phyloP scores from a whole-genome alignment of 2,329 filamentous ascomycete genomes.

The Truncatella angustata region DNA sequence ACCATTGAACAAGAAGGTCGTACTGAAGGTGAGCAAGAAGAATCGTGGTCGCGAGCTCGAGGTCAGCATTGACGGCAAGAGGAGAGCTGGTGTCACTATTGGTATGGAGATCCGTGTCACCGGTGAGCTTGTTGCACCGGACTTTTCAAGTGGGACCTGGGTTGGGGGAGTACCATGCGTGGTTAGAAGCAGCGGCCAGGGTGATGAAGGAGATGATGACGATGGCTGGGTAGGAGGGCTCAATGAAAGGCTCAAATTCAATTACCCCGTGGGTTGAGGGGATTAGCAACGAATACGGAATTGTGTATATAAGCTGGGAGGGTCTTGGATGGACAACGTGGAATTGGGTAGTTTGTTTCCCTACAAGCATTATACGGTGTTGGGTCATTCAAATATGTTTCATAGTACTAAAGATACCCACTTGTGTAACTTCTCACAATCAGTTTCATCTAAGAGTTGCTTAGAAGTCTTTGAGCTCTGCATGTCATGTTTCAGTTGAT shows the following conservation, averaged over 20 bases:
- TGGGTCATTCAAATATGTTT: too few relatives aligned
- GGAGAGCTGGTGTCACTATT: constrained; percentile 64
- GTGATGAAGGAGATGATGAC: constrained; percentile 57
- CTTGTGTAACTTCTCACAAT: too few relatives aligned
- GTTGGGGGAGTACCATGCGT: constrained; percentile 82
- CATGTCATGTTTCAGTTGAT: too few relatives aligned
- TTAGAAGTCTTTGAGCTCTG: too few relatives aligned
- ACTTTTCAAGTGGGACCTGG: constrained; percentile 21
- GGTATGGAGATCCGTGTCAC: constrained; percentile 86
- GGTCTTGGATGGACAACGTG: too few relatives aligned
- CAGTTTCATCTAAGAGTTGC: too few relatives aligned
- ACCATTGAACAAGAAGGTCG: constrained; percentile 81
- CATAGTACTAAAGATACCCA: too few relatives aligned
- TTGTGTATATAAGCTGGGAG: too few relatives aligned
- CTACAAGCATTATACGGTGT: too few relatives aligned
- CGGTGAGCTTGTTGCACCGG: constrained; percentile 68
- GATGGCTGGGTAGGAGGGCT: constrained; percentile 96
- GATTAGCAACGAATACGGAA: too few relatives aligned
- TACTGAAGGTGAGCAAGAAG: constrained; percentile 75
- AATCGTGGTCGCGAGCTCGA: constrained; percentile 75
- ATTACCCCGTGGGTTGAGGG: constrained; percentile 83
- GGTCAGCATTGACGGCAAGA: constrained; percentile 75
- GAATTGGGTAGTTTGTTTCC: too few relatives aligned
- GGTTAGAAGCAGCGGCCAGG: constrained; percentile 60
- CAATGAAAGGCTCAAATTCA: constrained; percentile 93